Conservation (phyloP, 768 basidiomycete species). For the Suillus tomentosus region DNA sequence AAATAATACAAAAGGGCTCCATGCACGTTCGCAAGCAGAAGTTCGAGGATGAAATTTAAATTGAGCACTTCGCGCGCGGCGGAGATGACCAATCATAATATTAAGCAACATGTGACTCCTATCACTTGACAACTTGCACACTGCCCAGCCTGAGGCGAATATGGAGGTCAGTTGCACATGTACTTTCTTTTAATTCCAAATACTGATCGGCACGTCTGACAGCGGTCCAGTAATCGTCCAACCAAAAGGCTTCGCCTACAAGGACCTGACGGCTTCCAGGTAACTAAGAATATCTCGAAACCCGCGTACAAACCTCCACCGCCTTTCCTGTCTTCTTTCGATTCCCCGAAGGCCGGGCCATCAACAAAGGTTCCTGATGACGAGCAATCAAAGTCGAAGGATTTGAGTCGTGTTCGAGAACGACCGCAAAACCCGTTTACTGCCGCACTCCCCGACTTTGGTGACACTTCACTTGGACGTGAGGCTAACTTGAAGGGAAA, state of each 20-base stretch:
- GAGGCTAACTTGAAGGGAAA: neutral
- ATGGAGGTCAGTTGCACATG: slow-evolving; percentile 12
- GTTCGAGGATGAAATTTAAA: neutral
- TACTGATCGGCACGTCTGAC: neutral
- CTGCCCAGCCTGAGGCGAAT: neutral
- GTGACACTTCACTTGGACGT: neutral
- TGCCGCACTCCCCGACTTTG: slow-evolving; percentile 1
- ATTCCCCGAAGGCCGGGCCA: neutral
- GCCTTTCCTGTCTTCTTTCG: slow-evolving; percentile 33
- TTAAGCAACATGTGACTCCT: too few species aligned
- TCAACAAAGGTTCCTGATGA: slow-evolving; percentile 3
- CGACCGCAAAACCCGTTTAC: slow-evolving; percentile 25
- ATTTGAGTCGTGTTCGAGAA: slow-evolving; percentile 11
- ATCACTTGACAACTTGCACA: too few species aligned
- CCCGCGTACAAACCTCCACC: slow-evolving; percentile 17
- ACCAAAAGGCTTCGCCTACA: slow-evolving; percentile 15
- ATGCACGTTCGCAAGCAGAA: neutral
- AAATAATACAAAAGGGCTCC: neutral
- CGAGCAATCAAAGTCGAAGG: neutral
- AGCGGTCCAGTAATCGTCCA: slow-evolving; percentile 2
- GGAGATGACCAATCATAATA: neutral
- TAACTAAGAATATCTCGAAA: slow-evolving; percentile 25
- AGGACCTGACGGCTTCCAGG: slow-evolving; percentile 34
- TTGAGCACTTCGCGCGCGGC: too few species aligned
- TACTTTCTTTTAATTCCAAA: neutral